Percentiles rank a stretch among this genome's conserved stretches.
Evolutionary conservation across 2,329 filamentous ascomycete species (phyloP).

Genomic region (Conoideocrella luteorostrata): DNA sequence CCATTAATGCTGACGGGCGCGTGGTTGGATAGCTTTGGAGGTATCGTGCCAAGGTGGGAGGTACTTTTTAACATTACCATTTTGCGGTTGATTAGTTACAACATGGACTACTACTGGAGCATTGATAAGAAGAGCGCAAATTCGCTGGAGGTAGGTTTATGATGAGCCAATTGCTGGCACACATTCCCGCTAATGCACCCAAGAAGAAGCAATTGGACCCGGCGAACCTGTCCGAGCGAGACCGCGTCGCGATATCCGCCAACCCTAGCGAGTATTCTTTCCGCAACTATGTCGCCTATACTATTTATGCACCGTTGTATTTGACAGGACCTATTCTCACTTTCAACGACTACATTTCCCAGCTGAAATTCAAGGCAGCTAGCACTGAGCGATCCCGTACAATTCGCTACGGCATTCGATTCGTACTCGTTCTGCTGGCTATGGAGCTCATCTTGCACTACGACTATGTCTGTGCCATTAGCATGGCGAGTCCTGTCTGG

Average conservation of each 20-base stretch:
- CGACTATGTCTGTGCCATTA: slow-evolving; percentile 90
- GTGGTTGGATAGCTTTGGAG: slow-evolving; percentile 72
- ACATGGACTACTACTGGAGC: slow-evolving; percentile 95
- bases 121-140: slow-evolving; percentile 56
- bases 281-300: slow-evolving; percentile 83
- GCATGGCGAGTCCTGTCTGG: slow-evolving; percentile 75
- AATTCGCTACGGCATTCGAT: slow-evolving; percentile 74
- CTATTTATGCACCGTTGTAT: slow-evolving; percentile 88
- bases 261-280: slow-evolving; percentile 65
- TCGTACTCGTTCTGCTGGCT: slow-evolving; percentile 68
- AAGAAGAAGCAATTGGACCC: slow-evolving; percentile 99
- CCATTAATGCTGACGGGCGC: slow-evolving; percentile 54
- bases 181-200: slow-evolving; percentile 50
- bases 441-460: slow-evolving; percentile 93
- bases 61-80: slow-evolving; percentile 97
- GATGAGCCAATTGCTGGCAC: not conserved
- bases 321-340: slow-evolving; percentile 89
- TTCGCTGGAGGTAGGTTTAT: slow-evolving; percentile 67
- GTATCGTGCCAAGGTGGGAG: slow-evolving; percentile 87
- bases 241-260: slow-evolving; percentile 74
- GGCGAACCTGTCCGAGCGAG: slow-evolving; percentile 76
- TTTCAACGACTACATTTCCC: slow-evolving; percentile 96
- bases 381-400: slow-evolving; percentile 68
- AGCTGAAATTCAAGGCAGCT: slow-evolving; percentile 65
- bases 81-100: slow-evolving; percentile 89